These are phyloP conservation scores for Trichosanthes truncata DNA, from an alignment of 306 rosid genomes.

Conservation along the genomic window DNA sequence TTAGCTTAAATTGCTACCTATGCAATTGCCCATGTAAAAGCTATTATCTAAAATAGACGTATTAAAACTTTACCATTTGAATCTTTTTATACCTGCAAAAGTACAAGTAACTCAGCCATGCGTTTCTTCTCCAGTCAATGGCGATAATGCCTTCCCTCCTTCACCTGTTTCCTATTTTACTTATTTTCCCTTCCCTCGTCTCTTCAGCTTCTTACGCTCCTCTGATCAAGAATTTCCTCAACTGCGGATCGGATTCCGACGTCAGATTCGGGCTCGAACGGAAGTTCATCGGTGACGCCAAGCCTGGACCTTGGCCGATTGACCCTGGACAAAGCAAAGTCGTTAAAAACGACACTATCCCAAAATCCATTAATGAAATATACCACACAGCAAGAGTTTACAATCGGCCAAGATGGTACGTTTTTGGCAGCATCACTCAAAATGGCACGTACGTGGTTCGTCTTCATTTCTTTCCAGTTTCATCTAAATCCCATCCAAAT, in stretches of 20 bases:
- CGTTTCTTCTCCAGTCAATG: too few species aligned
- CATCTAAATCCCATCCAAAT: neutral
- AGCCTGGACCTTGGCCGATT: neutral
- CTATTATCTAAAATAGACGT: too few species aligned
- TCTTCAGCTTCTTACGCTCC: neutral
- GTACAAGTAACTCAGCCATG: too few species aligned
- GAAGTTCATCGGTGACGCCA: neutral
- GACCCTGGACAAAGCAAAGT: neutral
- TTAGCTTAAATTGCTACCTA: too few species aligned
- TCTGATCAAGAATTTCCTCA: neutral
- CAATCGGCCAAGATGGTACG: neutral
- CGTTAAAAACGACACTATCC: neutral
- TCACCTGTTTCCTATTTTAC: neutral
- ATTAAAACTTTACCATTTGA: too few species aligned
- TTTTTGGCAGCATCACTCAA: neutral
- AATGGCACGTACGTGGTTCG: neutral
- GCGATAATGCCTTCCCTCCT: neutral
- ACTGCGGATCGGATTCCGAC: slow-evolving; percentile 6
- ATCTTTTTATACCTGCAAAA: too few species aligned
- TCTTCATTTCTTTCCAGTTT: slow-evolving; percentile 4
- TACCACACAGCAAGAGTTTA: slow-evolving; percentile 7
- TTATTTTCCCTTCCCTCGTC: neutral
- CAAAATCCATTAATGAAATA: neutral
- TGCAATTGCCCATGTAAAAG: too few species aligned
- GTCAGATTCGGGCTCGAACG: neutral